Percentiles rank a stretch among this genome's conserved stretches.
These are phyloP conservation scores for Grammothele lineata DNA, from an alignment of 768 basidiomycete genomes.

Conservation along the genomic window DNA sequence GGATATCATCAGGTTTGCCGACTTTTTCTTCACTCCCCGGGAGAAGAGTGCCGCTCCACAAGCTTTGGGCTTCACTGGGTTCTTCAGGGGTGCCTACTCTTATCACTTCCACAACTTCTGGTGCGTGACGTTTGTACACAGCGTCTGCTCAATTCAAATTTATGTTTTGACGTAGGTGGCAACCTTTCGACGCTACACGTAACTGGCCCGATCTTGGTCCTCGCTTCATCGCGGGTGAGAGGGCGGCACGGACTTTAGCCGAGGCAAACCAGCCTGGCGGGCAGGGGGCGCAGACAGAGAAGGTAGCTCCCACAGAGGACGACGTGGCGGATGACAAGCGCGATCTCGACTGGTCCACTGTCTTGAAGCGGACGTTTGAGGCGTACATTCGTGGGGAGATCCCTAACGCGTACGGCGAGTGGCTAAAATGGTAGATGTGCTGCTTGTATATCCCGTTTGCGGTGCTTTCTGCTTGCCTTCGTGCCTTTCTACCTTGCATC, in stretches of 20 bases:
- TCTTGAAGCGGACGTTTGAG: constrained; percentile 94
- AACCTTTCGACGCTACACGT: constrained; percentile 87
- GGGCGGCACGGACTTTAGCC: constrained; percentile 48
- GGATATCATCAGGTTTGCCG: constrained; percentile 57
- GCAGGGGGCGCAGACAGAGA: constrained; percentile 24
- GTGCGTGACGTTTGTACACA: constrained; percentile 41
- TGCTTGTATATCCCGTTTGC: constrained; percentile 3
- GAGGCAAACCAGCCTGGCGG: constrained; percentile 22
- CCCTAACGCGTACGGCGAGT: constrained; percentile 96
- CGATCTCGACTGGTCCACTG: constrained; percentile 89
- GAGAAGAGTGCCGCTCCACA: constrained; percentile 76
- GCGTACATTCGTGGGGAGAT: constrained; percentile 84
- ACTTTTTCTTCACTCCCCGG: constrained; percentile 83
- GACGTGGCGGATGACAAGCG: constrained; percentile 60
- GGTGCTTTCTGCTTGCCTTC: constrained; percentile 11
- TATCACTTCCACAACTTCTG: constrained; percentile 97
- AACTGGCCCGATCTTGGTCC: constrained; percentile 94
- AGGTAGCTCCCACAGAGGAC: constrained; percentile 32
- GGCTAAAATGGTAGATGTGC: constrained; percentile 40
- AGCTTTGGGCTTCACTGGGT: constrained; percentile 88
- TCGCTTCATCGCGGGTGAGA: constrained; percentile 74
- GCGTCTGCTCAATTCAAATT: constrained; percentile 1
- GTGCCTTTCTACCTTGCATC: constrained; percentile 1
- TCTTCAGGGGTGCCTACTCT: constrained; percentile 93
- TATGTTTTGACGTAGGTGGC: constrained; percentile 63